Percentiles rank a stretch among this genome's conserved stretches.
Evolutionary conservation across 768 basidiomycete genomes (phyloP).

Genomic region (Sutorius australiensis): DNA sequence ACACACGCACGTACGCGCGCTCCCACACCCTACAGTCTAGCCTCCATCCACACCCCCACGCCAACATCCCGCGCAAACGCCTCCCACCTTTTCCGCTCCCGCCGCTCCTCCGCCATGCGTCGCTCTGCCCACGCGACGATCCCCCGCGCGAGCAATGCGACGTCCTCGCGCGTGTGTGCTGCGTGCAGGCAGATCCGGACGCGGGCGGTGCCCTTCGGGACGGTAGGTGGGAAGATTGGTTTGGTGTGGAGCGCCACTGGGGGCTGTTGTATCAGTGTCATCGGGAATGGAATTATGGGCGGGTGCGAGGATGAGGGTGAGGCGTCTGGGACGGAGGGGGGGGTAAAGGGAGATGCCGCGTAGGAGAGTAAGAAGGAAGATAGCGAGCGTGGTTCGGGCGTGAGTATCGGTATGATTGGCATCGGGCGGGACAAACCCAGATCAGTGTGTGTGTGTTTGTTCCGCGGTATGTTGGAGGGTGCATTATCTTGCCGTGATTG

Average conservation of each 20-base stretch:
- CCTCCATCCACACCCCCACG: constrained; percentile 26
- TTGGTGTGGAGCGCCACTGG: constrained; percentile 57
- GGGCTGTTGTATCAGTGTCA: constrained; percentile 2
- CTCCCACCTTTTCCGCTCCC: constrained; percentile 7
- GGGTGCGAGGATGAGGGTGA: not conserved
- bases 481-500: not conserved
- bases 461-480: not conserved
- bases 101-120: constrained; percentile 7
- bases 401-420: constrained; percentile 85
- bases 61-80: constrained; percentile 15
- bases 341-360: not conserved
- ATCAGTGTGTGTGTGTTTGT: not conserved
- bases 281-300: not conserved
- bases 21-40: constrained; percentile 18
- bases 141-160: constrained; percentile 52
- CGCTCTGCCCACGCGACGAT: constrained; percentile 39
- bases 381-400: constrained; percentile 69
- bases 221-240: constrained; percentile 84
- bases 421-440: constrained; percentile 34
- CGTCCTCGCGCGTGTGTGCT: constrained; percentile 61
- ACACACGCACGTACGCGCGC: no score
- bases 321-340: not conserved
- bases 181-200: constrained; percentile 89
- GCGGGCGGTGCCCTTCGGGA: constrained; percentile 80
- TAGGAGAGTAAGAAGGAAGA: constrained; percentile 54